A percentile compares a stretch with the other conserved stretches of the same genome.
Evolutionary conservation across 305 asterid species (phyloP).

Genomic region (Fraxinus velutina): DNA sequence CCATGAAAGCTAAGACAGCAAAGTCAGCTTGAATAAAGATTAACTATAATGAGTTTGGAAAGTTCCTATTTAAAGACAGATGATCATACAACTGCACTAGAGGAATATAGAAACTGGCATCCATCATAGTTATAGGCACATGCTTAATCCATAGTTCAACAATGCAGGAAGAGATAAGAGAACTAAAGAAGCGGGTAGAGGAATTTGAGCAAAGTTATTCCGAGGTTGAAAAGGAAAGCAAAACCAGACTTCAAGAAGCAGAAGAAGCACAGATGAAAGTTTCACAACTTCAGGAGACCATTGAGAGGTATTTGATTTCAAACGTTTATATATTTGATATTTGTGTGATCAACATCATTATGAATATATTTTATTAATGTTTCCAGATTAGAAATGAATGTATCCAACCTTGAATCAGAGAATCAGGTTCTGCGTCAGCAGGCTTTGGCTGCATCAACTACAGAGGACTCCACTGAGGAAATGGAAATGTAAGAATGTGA

Average conservation of each 20-base stretch:
- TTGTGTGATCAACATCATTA: slow-evolving; percentile 25
- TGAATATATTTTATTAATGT: slow-evolving; percentile 28
- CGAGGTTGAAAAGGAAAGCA: slow-evolving; percentile 65
- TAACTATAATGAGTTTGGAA: not conserved
- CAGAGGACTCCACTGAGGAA: slow-evolving; percentile 72
- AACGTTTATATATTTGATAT: slow-evolving; percentile 15
- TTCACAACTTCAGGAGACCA: slow-evolving; percentile 69
- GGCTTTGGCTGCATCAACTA: slow-evolving; percentile 73
- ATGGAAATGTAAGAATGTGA: slow-evolving; percentile 60
- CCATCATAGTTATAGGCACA: slow-evolving; percentile 13
- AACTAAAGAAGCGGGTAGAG: slow-evolving; percentile 55
- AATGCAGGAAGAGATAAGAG: slow-evolving; percentile 65
- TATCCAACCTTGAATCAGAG: slow-evolving; percentile 88
- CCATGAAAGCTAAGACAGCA: not conserved
- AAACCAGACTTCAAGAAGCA: slow-evolving; percentile 59
- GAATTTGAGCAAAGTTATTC: slow-evolving; percentile 60
- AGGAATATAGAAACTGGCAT: slow-evolving; percentile 5
- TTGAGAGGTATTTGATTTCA: slow-evolving; percentile 59
- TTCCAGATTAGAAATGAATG: slow-evolving; percentile 67
- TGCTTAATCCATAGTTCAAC: slow-evolving; percentile 21
- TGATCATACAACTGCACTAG: not conserved
- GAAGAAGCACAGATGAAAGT: slow-evolving; percentile 68
- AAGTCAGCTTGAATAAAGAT: not conserved
- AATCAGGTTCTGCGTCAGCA: slow-evolving; percentile 94
- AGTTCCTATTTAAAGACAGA: not conserved